Base-by-base conservation (phyloP, 2,329 filamentous ascomycete species). In the Phoma sp. region DNA sequence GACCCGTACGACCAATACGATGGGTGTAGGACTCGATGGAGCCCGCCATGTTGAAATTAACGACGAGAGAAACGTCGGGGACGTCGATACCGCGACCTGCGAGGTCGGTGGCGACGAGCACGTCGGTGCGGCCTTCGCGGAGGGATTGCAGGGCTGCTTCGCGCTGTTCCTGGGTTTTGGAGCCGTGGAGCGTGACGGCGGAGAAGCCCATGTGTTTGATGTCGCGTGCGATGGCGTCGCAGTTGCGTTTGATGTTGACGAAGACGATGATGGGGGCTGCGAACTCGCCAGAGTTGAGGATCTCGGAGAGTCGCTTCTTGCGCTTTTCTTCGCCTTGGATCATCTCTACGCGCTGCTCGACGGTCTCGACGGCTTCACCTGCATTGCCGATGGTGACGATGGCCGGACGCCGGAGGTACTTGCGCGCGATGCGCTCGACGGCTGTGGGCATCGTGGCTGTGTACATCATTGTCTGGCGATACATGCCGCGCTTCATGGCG, bases 401-500 rank as follows among this genome's bases (percentile, higher is more conserved):
- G 19, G 95, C 95, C 0, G 95, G 95, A 12, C 95, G 87, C 0
- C 94, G 90, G 15, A 98, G 86, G 72, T 99, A 99, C 74, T 96
- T 96, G 68, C 93, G 89, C n/a, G 95, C 95, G 61, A 99, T 98
- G 60, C 91, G 90, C 74, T 99, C 95, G 15, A 99, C 91, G 0
- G 90, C 86, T 0, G 90, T 80, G 1, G 95, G 93, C 95, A 99
- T 99, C 25, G 95, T 99, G 48, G 95, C 95, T 62, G 95, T 98
- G 85, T 98, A 99, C 95, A 99, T 99, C 95, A 99, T 99, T 0
- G 95, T 99, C 76, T 99, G 94, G 55, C 95, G 84, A 79, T 98
- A 98, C 1, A 96, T 79, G 67, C 90, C 89, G 54, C 86, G 84
- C 66, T 87, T 88, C 94, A 98, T 98, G n/a, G 88, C 86, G 52